These are phyloP conservation scores for Margaritispora aquatica DNA, from an alignment of 495 filamentous ascomycete species.

Conservation along the genomic window DNA sequence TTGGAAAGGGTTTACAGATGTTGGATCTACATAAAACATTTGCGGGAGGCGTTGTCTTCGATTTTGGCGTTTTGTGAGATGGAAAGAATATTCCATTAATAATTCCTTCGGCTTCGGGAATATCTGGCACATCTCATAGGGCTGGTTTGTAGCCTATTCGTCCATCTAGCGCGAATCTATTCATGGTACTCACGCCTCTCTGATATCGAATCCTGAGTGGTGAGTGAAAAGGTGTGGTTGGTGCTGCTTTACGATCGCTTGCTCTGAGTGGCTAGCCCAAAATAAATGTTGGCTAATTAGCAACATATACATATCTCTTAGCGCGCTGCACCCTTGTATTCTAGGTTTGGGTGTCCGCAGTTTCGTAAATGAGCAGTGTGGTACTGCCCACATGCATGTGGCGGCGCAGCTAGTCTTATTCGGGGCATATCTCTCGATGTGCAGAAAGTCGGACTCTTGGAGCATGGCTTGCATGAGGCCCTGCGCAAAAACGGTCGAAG, in stretches of 20 bases:
- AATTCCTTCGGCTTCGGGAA: neutral
- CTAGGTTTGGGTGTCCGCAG: neutral
- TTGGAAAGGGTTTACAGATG: too few species aligned
- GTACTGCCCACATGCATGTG: neutral
- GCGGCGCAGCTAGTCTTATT: conserved; percentile 3
- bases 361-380: neutral
- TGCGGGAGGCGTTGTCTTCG: neutral
- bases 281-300: conserved; percentile 19
- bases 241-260: conserved; percentile 14
- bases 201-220: neutral
- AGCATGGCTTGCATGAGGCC: conserved; percentile 14
- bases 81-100: neutral
- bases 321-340: conserved; percentile 1
- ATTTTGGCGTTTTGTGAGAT: neutral
- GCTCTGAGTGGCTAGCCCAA: conserved; percentile 2
- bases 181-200: conserved; percentile 6
- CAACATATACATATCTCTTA: conserved; percentile 6
- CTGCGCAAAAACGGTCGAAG: conserved; percentile 15
- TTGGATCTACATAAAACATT: neutral
- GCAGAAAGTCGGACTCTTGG: conserved; percentile 17
- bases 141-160: conserved; percentile 5
- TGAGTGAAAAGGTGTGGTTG: neutral
- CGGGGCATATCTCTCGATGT: neutral
- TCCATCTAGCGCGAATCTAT: conserved; percentile 17
- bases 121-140: conserved; percentile 8